Evolutionary conservation across 1,139 yeast species (phyloP).

Genomic region (Nakaseomyces glabratus): DNA sequence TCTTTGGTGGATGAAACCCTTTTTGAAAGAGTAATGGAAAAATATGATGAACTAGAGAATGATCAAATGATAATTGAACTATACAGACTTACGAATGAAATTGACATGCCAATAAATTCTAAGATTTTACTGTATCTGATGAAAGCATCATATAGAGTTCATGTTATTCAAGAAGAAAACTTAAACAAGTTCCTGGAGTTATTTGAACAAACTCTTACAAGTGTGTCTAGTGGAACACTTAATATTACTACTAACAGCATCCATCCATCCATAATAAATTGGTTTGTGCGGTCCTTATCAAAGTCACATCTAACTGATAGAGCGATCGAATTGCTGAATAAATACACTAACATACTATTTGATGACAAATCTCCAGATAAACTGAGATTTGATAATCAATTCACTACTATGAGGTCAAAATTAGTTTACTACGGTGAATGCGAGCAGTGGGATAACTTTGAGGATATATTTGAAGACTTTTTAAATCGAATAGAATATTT

Average conservation of each 20-base stretch:
- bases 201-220: conserved; percentile 27
- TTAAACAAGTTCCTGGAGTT: conserved; percentile 26
- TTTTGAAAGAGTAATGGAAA: conserved; percentile 31
- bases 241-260: conserved; percentile 19
- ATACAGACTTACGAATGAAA: conserved; percentile 37
- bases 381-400: conserved; percentile 17
- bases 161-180: conserved; percentile 27
- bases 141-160: conserved; percentile 37
- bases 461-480: conserved; percentile 24
- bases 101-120: conserved; percentile 32
- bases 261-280: conserved; percentile 31
- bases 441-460: conserved; percentile 32
- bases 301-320: conserved; percentile 27
- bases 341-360: conserved; percentile 25
- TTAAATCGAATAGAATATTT: conserved; percentile 28
- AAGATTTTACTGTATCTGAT: conserved; percentile 37
- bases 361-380: conserved; percentile 16
- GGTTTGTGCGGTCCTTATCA: conserved; percentile 29
- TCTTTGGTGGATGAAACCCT: conserved; percentile 24
- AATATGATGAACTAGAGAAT: conserved; percentile 16
- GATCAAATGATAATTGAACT: conserved; percentile 25
- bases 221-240: conserved; percentile 20
- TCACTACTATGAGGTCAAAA: conserved; percentile 29
- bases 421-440: conserved; percentile 28
- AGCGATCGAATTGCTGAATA: conserved; percentile 29